These are phyloP conservation scores for Xylaria polymorpha DNA, from an alignment of 2,329 filamentous ascomycete species.

Conservation along the genomic window DNA sequence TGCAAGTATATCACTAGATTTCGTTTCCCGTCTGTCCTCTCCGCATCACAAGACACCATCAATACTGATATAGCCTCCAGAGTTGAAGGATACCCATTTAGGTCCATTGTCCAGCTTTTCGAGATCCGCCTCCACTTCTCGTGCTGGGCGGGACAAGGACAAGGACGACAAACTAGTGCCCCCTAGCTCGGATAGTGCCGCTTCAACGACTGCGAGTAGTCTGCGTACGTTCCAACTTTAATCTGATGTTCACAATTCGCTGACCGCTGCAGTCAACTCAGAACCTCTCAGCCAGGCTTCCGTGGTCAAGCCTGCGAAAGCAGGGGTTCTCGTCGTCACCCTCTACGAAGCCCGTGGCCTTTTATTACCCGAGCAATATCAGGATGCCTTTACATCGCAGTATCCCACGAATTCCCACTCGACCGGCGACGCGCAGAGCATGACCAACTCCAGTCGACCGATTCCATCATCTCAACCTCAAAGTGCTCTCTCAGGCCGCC, in stretches of 20 bases:
- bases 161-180: too few species aligned
- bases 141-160: not conserved
- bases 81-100: too few species aligned
- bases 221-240: conserved; percentile 6
- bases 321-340: too few species aligned
- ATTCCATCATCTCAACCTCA: conserved; percentile 6
- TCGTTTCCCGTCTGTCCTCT: conserved; percentile 11
- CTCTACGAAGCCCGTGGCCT: too few species aligned
- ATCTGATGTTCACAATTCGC: conserved; percentile 6
- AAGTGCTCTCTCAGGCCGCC: not conserved
- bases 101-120: conserved; percentile 6
- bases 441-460: conserved; percentile 9
- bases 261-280: not conserved
- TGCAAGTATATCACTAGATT: conserved; percentile 8
- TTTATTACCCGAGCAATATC: too few species aligned
- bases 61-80: too few species aligned
- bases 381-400: too few species aligned
- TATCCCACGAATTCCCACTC: too few species aligned
- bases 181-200: not conserved
- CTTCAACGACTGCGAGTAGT: conserved; percentile 11
- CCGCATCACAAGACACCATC: not conserved
- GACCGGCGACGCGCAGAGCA: too few species aligned
- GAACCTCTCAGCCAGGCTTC: not conserved
- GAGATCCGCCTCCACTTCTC: conserved; percentile 10
- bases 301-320: too few species aligned